Base-by-base conservation (phyloP, 257 asterid genomes). In the Solanum stenotomum region DNA sequence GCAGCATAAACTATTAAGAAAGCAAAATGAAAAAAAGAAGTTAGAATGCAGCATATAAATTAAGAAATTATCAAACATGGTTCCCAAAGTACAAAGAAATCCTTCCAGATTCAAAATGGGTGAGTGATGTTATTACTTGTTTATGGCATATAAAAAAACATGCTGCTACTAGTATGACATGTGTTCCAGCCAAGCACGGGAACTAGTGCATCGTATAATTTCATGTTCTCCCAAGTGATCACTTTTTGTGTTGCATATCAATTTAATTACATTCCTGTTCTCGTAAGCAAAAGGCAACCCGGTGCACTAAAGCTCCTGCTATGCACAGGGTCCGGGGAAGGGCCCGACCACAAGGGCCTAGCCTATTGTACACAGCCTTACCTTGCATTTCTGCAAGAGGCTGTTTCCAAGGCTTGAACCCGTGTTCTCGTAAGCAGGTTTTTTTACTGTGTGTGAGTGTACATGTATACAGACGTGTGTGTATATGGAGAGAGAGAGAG, bases 1-100 rank as follows among this genome's bases (percentile, higher is more conserved):
- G 96, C 90, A 94, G 77, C 98, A 96, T 96, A 86, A 95, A 92
- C 99, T 97, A 95, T 92, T 89, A 56, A 56, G 56, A 61, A 67
- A 87, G 52, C 29, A 61, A 22, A 87, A 59, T 46, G 89, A 40
- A 13, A 77, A 35, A 12, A 40, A 77, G 25, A 13, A 68, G 63
- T 85, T 37, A 85, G 42, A 38, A 65, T 85, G 40, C 10, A 2
- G 15, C 86, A 20, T 10, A 52, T 20, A 31, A 20, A 10, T 46
- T 31, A 82, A 8, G 44, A 27, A 31, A 31, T 33, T 44, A 14
- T 22, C 38, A 46, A 81, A 29, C 42, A 37, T 46, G 85, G 42
- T 46, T 79, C 27, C 40, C 40, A 44, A 56, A 79, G 40, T 27
- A 79, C 16, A 44, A 25, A 44, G 61, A 77, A 42, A 27, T 79